Evolutionary conservation across 208 protist genomes (phyloP), one percentile per base, ranked within the genome.

Genomic region (Trypanosoma platydactyli): DNA sequence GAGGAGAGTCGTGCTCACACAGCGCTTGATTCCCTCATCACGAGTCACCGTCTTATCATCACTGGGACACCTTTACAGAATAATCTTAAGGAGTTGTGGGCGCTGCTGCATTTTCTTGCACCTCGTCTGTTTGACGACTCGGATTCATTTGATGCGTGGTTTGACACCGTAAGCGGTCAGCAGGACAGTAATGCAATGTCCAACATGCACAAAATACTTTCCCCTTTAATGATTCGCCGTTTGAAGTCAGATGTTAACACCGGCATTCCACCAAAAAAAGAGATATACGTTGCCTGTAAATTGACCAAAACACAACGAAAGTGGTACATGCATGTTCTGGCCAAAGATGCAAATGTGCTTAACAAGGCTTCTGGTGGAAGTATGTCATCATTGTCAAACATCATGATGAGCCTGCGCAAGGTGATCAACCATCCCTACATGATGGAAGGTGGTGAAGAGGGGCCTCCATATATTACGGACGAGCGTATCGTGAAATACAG

Each of bases 51-150:
- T 24, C 86, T 99, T 27, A 91, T 99, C 58, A 91, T 99, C 42
- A 99, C 98, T 3, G 98, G 98, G 35, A 99, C 98, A 25, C 98
- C 94, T 35, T 77, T 99, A 9, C 98, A 99, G 72, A 99, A 99
- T 83, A 98, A 98, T 66, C 77, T 99, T 3, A 84, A 88, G 64
- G 97, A 99, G 76, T 78, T 99, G 27, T 98, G 97, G 96, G 80
- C 90, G 9, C 82, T 99, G 62, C 68, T 99, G 1, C 96, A 98
- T 73, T 99, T 98, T 68, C 69, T 98, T 12, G 71, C 92, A 3
- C 97, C 97, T 41, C 80, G 71, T 16, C 77, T 98, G 24, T 98
- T 98, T 78, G 76, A 82, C 59, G 77, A 94, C 62, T 66, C 81
- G 0, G 79, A 88, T 27, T 84, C 71, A 3, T 98, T 99, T 74